These are phyloP conservation scores for Brettanomyces custersianus DNA, from an alignment of 805 yeast species.

Conservation along the genomic window DNA sequence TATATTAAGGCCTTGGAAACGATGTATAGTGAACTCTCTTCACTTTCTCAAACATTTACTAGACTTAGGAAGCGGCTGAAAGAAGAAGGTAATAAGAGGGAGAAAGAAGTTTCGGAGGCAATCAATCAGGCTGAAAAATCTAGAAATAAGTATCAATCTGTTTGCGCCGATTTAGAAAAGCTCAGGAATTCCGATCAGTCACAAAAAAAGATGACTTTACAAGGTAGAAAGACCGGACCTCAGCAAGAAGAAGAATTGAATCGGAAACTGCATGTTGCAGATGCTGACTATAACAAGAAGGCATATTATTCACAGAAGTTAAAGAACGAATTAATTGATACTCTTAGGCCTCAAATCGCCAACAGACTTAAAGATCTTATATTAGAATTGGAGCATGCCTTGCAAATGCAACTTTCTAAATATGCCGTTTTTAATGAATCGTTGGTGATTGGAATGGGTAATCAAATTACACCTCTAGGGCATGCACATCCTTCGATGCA, in stretches of 20 bases:
- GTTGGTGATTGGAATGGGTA: conserved; percentile 74
- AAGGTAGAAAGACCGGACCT: conserved; percentile 66
- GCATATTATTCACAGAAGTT: conserved; percentile 64
- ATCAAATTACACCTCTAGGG: conserved; percentile 66
- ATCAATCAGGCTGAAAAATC: conserved; percentile 85
- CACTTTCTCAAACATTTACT: conserved; percentile 61
- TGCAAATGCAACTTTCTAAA: conserved; percentile 80
- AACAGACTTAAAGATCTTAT: conserved; percentile 66
- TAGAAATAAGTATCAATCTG: conserved; percentile 60
- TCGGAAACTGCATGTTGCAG: conserved; percentile 74
- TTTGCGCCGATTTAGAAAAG: conserved; percentile 83
- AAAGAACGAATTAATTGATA: conserved; percentile 62
- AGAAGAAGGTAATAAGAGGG: conserved; percentile 74
- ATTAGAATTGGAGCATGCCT: conserved; percentile 82
- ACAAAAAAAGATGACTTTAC: conserved; percentile 73
- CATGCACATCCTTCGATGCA: conserved; percentile 52
- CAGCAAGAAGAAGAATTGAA: conserved; percentile 88
- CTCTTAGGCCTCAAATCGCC: conserved; percentile 71
- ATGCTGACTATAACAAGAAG: conserved; percentile 73
- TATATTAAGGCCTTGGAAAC: conserved; percentile 72
- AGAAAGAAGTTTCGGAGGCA: conserved; percentile 78
- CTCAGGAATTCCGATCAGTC: conserved; percentile 70
- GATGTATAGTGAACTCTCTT: conserved; percentile 77
- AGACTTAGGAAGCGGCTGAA: conserved; percentile 68
- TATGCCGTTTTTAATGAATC: conserved; percentile 85